Percentiles rank a stretch among this genome's conserved stretches.
phyloP scores from a whole-genome alignment of 768 basidiomycete genomes.

The Filobasidium wieringae region DNA sequence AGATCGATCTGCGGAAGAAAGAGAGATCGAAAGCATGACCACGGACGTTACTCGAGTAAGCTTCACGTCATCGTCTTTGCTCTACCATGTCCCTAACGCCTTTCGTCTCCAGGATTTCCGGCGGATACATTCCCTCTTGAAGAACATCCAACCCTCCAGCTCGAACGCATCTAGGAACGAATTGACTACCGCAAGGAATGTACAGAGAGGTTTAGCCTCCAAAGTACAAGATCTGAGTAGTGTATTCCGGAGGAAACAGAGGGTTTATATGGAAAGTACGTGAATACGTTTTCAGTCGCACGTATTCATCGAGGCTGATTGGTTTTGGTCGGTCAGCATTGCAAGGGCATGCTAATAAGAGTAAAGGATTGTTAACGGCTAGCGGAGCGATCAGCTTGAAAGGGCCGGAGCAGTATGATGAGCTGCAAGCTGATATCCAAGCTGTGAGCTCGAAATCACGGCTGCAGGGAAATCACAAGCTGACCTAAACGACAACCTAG shows the following conservation, averaged over 20 bases:
- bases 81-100: conserved; percentile 14
- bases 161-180: conserved; percentile 37
- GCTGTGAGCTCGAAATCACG: conserved; percentile 49
- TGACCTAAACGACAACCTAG: not conserved
- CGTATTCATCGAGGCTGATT: not conserved
- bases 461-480: not conserved
- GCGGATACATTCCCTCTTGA: conserved; percentile 50
- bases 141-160: conserved; percentile 52
- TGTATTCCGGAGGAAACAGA: conserved; percentile 90
- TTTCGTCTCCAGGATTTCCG: conserved; percentile 51
- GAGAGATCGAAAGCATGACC: conserved; percentile 78
- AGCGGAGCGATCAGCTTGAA: conserved; percentile 69
- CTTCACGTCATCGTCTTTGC: conserved; percentile 4
- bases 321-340: conserved; percentile 48
- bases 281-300: conserved; percentile 19
- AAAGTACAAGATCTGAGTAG: conserved; percentile 88
- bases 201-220: conserved; percentile 89
- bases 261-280: conserved; percentile 96
- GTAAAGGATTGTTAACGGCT: conserved; percentile 83
- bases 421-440: conserved; percentile 79
- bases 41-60: conserved; percentile 74
- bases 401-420: conserved; percentile 69
- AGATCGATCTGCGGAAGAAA: conserved; percentile 85
- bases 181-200: conserved; percentile 69
- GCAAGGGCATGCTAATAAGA: conserved; percentile 95